Base-by-base conservation (phyloP, 2,329 filamentous ascomycete genomes). In the Ambrosiella cleistominuta region DNA sequence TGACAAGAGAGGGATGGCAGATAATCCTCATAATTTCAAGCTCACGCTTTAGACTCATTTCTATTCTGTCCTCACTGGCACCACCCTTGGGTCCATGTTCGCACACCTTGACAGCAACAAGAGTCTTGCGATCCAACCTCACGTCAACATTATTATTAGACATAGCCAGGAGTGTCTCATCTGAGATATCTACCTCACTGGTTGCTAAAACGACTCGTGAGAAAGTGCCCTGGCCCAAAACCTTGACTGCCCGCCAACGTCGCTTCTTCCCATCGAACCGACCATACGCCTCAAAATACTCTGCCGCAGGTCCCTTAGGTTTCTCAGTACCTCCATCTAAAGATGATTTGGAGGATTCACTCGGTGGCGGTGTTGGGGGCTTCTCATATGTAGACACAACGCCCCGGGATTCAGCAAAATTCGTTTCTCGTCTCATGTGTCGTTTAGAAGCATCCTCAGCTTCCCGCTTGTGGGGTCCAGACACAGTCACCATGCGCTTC, bases 61-160 rank as follows among this genome's bases (percentile, higher is more conserved):
- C 91, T 62, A 97, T 83, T 44, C 93, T 82, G 64, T 95, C 87
- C 68, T 95, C 89, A 54, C 93, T 93, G 3, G 90, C 91, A 51
- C 91, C 91, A 56, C 93, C 93, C 27, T 88, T 88, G 1, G 93
- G 91, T 2, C 91, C 93, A 70, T 95, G 89, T 69, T 96, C 88
- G 67, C 94, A 91, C 50, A 98, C 82, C 70, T 98, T 98, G 66
- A 98, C 82, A 1, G 93, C 93, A 2, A 97, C 93, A 12, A 98
- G 74, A 56, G 86, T 87, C 66, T 84, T 86, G n/a, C 83, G 81
- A 62, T 86, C 66, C n/a, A 70, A 64, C 4, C 65, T 64, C 47
- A 66, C 64, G 38, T 69, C 66, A 0, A 54, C 58, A 27, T 37
- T 40, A 69, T 54, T 61, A 63, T 61, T 57, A 68, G 57, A 63